Evolutionary conservation across 2,329 filamentous ascomycete genomes (phyloP).

Genomic region (Ascochyta fabae): DNA sequence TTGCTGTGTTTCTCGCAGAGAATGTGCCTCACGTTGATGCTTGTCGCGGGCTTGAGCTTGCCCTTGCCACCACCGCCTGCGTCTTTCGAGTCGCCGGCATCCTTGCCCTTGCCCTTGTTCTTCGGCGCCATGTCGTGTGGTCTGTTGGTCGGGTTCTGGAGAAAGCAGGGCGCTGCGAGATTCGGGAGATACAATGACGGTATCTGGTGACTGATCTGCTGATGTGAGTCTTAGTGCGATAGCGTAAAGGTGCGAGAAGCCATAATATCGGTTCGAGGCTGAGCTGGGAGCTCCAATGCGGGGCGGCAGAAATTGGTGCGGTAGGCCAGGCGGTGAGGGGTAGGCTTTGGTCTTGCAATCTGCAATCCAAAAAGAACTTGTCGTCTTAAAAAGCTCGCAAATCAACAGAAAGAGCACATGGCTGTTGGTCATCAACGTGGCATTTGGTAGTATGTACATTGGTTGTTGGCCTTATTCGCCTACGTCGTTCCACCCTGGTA

Average conservation of each 20-base stretch:
- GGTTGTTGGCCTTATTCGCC: constrained; percentile 1
- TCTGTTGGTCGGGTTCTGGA: background rate
- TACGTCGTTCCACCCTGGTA: background rate
- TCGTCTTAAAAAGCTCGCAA: too few species aligned
- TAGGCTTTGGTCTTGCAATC: too few species aligned
- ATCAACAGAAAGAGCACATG: too few species aligned
- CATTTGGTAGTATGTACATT: constrained; percentile 12
- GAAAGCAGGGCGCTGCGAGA: background rate
- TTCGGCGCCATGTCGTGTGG: constrained; percentile 32
- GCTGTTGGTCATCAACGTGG: background rate
- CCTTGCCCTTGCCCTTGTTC: constrained; percentile 38
- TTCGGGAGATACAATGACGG: too few species aligned
- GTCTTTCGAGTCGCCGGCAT: constrained; percentile 35
- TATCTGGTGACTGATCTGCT: too few species aligned
- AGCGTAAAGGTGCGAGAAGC: background rate
- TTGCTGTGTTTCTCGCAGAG: constrained; percentile 79
- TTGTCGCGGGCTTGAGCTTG: constrained; percentile 67
- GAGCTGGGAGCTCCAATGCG: background rate
- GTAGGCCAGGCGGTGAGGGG: too few species aligned
- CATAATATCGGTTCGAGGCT: background rate
- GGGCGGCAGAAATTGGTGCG: background rate
- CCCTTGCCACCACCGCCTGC: constrained; percentile 47
- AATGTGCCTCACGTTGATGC: constrained; percentile 76
- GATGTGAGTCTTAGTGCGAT: background rate
- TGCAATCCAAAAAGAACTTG: too few species aligned